phyloP scores from a whole-genome alignment of 2,329 filamentous ascomycete species.

The Aspergillus sp. region DNA sequence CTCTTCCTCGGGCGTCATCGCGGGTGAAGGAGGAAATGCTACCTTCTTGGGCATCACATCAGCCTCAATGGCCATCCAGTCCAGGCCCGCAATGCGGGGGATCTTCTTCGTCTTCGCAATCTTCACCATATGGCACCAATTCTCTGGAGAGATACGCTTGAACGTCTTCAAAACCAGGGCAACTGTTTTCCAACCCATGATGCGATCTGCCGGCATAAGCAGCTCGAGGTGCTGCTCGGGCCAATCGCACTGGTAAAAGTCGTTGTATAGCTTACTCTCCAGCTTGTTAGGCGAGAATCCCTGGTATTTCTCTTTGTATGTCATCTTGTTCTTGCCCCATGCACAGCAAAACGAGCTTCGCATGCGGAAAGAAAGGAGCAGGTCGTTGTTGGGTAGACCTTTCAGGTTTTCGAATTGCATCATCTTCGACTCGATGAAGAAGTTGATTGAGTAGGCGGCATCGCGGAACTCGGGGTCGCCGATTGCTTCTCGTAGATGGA shows the following conservation, averaged over 20 bases:
- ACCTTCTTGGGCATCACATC: conserved; percentile 8
- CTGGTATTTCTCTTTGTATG: conserved; percentile 18
- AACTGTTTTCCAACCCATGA: conserved; percentile 28
- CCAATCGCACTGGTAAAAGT: conserved; percentile 19
- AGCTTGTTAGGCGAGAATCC: conserved; percentile 19
- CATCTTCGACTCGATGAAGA: conserved; percentile 19
- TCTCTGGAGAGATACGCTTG: conserved; percentile 19
- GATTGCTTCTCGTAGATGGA: conserved; percentile 24
- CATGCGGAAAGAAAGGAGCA: conserved; percentile 25
- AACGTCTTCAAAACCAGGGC: conserved; percentile 29
- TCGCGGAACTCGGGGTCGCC: conserved; percentile 11
- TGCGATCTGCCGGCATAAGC: conserved; percentile 22
- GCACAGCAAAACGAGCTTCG: conserved; percentile 11
- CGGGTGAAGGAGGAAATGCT: background rate
- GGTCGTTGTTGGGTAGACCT: conserved; percentile 28
- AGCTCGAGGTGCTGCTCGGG: conserved; percentile 23
- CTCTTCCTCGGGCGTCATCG: background rate
- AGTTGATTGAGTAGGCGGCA: conserved; percentile 8
- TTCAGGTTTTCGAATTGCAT: conserved; percentile 28
- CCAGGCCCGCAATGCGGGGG: conserved; percentile 21
- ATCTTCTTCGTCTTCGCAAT: conserved; percentile 16
- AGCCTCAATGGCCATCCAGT: conserved; percentile 23
- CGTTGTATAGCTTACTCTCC: conserved; percentile 22
- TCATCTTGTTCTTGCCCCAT: conserved; percentile 17
- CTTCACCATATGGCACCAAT: conserved; percentile 23